Evolutionary conservation across 192 early-diverging fungal species (phyloP).

Genomic region (Coemansia guatemalensis): DNA sequence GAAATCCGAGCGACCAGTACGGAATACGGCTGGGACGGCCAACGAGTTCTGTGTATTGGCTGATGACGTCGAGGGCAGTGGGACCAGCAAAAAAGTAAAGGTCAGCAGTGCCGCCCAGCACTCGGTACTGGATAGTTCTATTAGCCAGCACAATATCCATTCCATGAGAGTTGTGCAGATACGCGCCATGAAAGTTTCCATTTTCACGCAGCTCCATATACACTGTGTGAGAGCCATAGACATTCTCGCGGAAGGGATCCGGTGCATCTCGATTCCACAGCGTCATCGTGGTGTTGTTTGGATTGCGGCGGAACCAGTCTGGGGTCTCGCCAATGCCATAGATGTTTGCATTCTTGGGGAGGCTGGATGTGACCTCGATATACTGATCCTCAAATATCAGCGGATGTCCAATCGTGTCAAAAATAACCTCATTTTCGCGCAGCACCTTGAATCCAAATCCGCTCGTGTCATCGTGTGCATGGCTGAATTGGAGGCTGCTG

Average conservation of each 20-base stretch:
- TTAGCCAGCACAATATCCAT: slow-evolving; percentile 62
- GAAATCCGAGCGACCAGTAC: slow-evolving; percentile 63
- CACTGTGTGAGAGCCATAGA: slow-evolving; percentile 65
- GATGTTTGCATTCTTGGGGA: slow-evolving; percentile 61
- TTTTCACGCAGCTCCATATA: slow-evolving; percentile 61
- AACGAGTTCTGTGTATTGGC: slow-evolving; percentile 64
- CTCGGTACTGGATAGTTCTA: slow-evolving; percentile 59
- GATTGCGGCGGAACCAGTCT: slow-evolving; percentile 55
- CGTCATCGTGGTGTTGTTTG: slow-evolving; percentile 38
- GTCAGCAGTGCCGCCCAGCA: slow-evolving; percentile 65
- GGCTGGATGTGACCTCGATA: slow-evolving; percentile 59
- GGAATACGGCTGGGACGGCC: slow-evolving; percentile 62
- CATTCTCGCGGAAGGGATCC: slow-evolving; percentile 53
- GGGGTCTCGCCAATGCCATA: slow-evolving; percentile 68
- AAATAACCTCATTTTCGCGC: slow-evolving; percentile 26
- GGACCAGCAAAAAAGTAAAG: slow-evolving; percentile 67
- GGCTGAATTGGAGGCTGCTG: slow-evolving; percentile 16
- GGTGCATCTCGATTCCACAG: slow-evolving; percentile 53
- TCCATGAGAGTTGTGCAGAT: slow-evolving; percentile 64
- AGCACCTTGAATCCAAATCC: slow-evolving; percentile 42
- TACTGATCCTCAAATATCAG: slow-evolving; percentile 69
- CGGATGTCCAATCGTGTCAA: slow-evolving; percentile 37
- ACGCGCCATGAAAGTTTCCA: slow-evolving; percentile 55
- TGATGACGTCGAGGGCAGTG: slow-evolving; percentile 32
- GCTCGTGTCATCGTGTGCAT: slow-evolving; percentile 11